Evolutionary conservation across 2,329 filamentous ascomycete species (phyloP), one percentile per base, ranked within the genome.

Genomic region (Aureobasidium sp.): DNA sequence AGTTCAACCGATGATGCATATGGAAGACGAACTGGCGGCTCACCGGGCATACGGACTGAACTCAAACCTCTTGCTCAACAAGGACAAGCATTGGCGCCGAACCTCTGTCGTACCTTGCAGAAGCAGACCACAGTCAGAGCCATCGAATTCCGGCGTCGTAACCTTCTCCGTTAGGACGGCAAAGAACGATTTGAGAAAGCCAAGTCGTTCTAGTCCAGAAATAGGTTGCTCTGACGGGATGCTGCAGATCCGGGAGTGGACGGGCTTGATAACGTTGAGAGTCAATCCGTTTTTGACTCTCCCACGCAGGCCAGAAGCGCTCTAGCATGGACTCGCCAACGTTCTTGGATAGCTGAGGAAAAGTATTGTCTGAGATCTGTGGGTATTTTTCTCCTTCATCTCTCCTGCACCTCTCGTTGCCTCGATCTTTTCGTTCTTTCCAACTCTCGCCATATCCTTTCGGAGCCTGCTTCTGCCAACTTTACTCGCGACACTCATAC

Each of bases 261-360:
- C 23, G 43, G 43, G 21, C 23, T 58, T 38, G 43, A 58, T 35
- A 45, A 57, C 55, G 55, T 58, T 58, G 55, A 58, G 35, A 58
- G 55, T 58, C 43, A 29, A 49, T 38, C 55, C 42, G 43, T 49
- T 58, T 57, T 57, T 57, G 53, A 57, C 42, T 57, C 53, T 45
- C 53, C 10, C 37, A 45, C n/a, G 53, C 53, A 46, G 53, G 21
- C 53, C 53, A 58, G 55, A 47, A 10, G 43, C 31, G 43, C 33
- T 58, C 55, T 58, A 58, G 55, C 43, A 58, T 43, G 55, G 55
- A 21, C 43, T 58, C 53, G 55, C 55, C 42, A 49, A 38, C 55
- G 55, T 21, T 58, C 42, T 27, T 49, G 10, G 33, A 40, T 47
- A 49, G 55, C 55, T 58, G 55, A 58, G 13, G 42, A 40, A 29